Base-by-base conservation (phyloP, 306 rosid species). In the Parietaria judaica region DNA sequence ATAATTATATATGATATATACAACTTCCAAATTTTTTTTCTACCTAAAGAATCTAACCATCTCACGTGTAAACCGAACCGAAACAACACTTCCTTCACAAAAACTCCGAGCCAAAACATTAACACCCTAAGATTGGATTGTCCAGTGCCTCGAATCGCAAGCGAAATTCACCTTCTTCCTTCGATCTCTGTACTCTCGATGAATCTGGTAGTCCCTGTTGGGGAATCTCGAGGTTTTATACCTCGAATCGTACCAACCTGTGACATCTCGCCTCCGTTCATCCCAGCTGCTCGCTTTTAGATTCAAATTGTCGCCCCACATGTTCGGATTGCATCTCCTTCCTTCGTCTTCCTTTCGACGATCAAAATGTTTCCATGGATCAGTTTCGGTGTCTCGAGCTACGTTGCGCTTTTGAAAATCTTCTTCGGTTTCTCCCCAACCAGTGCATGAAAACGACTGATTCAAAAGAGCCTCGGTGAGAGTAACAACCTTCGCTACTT, bases 351-450 rank as follows among this genome's bases (percentile, higher is more conserved):
- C 78, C 43, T 55, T 60, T 17, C 53, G 52, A 36, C 13, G 31
- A 23, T 23, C 31, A 23, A 23, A 23, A 23, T 2, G 10, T 49
- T 10, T n/a, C 53, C 53, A 49, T 7, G 53, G 53, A 49, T 10
- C 53, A 49, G 10, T n/a, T n/a, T 9, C 10, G 13, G 14, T 4
- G 15, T 49, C 13, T n/a, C 10, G 53, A 49, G 53, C 5, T n/a
- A 7, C 53, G 1, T 11, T n/a, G 2, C 15, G n/a, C 13, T 49
- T 49, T n/a, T n/a, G 53, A 49, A n/a, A 49, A 2, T n/a, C 53
- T 7, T 50, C 80, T 59, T 81, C 81, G n/a, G 64, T 70, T 10
- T 77, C 86, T 0, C 86, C 86, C 86, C 86, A 81, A 56, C 82
- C 86, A 2, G 71, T 68, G 73, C 74, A 70, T 1, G 67, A 37